Conservation (phyloP, 2,329 filamentous ascomycete species). For the Fusarium bulbicola region DNA sequence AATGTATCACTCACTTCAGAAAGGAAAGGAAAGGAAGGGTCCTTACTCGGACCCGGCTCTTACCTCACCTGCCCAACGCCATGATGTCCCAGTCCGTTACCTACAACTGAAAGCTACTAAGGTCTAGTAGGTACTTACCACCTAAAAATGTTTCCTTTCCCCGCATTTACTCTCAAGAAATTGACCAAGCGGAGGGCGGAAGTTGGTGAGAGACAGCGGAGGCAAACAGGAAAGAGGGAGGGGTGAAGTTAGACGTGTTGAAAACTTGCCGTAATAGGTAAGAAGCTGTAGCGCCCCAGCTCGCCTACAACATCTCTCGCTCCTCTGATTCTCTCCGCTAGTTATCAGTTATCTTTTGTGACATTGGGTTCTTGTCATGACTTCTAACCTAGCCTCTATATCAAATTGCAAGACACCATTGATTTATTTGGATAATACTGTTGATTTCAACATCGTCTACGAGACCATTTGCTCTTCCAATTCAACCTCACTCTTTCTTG, state of each 20-base stretch:
- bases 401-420: not conserved
- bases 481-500: not conserved
- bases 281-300: conserved; percentile 13
- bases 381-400: not conserved
- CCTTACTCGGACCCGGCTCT: conserved; percentile 20
- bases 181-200: conserved; percentile 21
- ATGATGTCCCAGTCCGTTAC: conserved; percentile 25
- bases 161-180: conserved; percentile 21
- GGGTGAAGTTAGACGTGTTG: conserved; percentile 28
- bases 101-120: conserved; percentile 1
- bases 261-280: conserved; percentile 29
- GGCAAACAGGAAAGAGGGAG: conserved; percentile 32
- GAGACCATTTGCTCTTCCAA: not conserved
- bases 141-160: conserved; percentile 25
- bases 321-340: not conserved
- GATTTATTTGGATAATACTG: not conserved
- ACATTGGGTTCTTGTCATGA: not conserved
- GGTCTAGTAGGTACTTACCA: not conserved
- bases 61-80: not conserved
- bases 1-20: conserved; percentile 10
- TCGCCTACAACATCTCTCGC: not conserved
- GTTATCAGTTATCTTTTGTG: conserved; percentile 3
- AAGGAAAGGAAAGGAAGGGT: not conserved
- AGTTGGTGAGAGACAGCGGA: not conserved
- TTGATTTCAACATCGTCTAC: not conserved